Conservation (phyloP, 305 asterid genomes). For the Fraxinus albicans region DNA sequence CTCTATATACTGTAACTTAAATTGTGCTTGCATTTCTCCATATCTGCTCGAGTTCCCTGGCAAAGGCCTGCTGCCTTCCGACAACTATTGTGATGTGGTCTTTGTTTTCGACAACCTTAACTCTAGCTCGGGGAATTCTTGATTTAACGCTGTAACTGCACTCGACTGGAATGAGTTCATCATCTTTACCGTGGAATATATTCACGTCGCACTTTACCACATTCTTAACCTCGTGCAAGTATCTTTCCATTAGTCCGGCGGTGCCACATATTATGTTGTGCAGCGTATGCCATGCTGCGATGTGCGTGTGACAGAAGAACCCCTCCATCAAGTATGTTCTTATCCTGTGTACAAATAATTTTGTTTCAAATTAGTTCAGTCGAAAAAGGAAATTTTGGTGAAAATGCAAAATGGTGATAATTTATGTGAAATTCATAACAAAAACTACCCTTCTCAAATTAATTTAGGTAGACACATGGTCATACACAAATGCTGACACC, state of each 20-base stretch:
- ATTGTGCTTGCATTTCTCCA: slow-evolving; percentile 56
- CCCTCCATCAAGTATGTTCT: slow-evolving; percentile 86
- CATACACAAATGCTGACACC: neutral
- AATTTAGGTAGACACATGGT: too few relatives aligned
- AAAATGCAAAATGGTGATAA: neutral
- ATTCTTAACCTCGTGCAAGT: slow-evolving; percentile 56
- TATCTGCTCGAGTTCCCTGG: slow-evolving; percentile 79
- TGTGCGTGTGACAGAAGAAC: slow-evolving; percentile 89
- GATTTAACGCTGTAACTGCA: slow-evolving; percentile 74
- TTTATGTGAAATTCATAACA: too few relatives aligned
- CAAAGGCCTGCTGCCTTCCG: slow-evolving; percentile 76
- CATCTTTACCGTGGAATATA: slow-evolving; percentile 71
- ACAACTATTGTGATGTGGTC: slow-evolving; percentile 96
- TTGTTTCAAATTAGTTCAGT: neutral
- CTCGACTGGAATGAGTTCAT: slow-evolving; percentile 82
- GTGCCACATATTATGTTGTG: slow-evolving; percentile 93
- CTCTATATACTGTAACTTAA: neutral
- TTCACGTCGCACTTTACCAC: slow-evolving; percentile 59
- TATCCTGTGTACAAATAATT: slow-evolving; percentile 38
- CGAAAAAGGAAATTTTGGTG: neutral
- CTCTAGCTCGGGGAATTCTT: slow-evolving; percentile 66
- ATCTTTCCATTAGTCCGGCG: slow-evolving; percentile 71
- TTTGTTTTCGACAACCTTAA: slow-evolving; percentile 63
- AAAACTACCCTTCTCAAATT: too few relatives aligned
- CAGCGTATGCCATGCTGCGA: slow-evolving; percentile 94